These are phyloP conservation scores for Amanita fuliginea DNA, from an alignment of 768 basidiomycete genomes.

Conservation along the genomic window DNA sequence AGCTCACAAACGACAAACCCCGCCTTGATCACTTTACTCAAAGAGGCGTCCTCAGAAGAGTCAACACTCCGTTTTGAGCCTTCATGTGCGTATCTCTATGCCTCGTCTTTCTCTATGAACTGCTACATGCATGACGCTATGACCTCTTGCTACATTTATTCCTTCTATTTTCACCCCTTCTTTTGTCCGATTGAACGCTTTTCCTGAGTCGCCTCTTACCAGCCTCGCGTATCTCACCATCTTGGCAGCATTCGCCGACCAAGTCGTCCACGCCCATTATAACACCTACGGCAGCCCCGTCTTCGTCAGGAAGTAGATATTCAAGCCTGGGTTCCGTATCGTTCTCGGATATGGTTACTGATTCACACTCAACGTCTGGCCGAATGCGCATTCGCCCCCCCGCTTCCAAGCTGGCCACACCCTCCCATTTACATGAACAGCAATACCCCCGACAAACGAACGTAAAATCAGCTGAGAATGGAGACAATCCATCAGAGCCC, in stretches of 20 bases:
- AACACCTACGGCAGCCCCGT: neutral
- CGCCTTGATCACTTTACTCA: neutral
- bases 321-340: neutral
- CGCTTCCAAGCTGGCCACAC: neutral
- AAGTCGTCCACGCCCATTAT: neutral
- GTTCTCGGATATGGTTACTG: neutral
- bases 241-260: slow-evolving; percentile 2
- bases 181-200: neutral
- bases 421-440: neutral
- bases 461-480: neutral
- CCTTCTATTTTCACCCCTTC: neutral
- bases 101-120: too few species aligned
- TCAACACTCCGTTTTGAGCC: neutral
- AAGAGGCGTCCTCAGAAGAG: slow-evolving; percentile 4
- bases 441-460: neutral
- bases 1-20: slow-evolving; percentile 6
- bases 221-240: slow-evolving; percentile 3
- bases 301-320: neutral
- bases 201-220: neutral
- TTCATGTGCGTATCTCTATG: neutral
- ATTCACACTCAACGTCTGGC: neutral
- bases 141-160: neutral
- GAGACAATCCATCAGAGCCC: neutral
- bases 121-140: neutral
- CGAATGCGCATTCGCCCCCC: neutral